A percentile compares a stretch with the other conserved stretches of the same genome.
These are phyloP conservation scores for Brasenia schreberi DNA, from an alignment of 164 flowering plant genomes.

Conservation along the genomic window DNA sequence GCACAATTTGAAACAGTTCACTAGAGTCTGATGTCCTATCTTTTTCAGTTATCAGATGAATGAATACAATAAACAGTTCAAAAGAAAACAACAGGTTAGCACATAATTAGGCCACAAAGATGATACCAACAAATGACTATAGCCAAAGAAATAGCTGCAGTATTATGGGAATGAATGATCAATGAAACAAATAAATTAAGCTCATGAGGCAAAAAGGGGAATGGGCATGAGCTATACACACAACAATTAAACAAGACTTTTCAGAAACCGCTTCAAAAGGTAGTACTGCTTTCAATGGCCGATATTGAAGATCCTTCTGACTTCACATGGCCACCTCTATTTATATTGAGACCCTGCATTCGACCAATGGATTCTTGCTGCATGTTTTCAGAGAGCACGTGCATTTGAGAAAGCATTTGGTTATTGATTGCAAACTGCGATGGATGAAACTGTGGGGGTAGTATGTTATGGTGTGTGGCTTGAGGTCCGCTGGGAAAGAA, in stretches of 20 bases:
- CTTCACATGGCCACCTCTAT: constrained; percentile 46
- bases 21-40: not conserved
- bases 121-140: not conserved
- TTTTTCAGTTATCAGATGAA: not conserved
- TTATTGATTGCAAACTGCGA: constrained; percentile 31
- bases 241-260: constrained; percentile 12
- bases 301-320: constrained; percentile 73
- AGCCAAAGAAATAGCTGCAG: not conserved
- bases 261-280: constrained; percentile 20
- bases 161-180: constrained; percentile 2
- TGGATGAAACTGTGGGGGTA: constrained; percentile 34
- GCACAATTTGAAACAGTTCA: too few relatives aligned
- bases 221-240: constrained; percentile 41
- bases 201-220: constrained; percentile 3
- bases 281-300: constrained; percentile 74
- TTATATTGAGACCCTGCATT: constrained; percentile 77
- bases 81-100: not conserved
- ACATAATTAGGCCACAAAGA: constrained; percentile 5
- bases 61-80: not conserved
- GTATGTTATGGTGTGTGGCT: constrained; percentile 26
- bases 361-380: constrained; percentile 74
- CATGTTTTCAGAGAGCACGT: constrained; percentile 38
- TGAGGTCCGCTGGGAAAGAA: constrained; percentile 39
- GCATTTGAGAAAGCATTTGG: constrained; percentile 23
- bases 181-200: constrained; percentile 12